Base-by-base conservation (phyloP, 495 filamentous ascomycete species). In the Trichoderma asperelloides region DNA sequence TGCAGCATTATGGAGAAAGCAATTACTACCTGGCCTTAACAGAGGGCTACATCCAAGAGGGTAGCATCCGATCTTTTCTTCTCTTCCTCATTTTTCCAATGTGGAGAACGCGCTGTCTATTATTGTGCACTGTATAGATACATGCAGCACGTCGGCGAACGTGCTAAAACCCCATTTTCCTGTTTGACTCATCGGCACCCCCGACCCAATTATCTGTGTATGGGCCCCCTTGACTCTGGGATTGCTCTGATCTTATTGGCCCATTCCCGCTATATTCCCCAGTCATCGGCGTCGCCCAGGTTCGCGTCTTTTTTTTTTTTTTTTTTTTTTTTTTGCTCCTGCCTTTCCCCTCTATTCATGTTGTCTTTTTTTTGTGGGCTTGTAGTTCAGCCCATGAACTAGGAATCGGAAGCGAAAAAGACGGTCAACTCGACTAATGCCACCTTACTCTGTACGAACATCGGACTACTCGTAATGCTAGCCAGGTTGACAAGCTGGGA, bases 151-250 rank as follows among this genome's bases (percentile, higher is more conserved):
- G 55, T 60, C 55, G 55, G 55, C 55, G 55, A 60, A 60, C 55
- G 27, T 60, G 11, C 18, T 60, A n/a, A 60, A 30, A 60, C 55
- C 25, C 55, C 55, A 60, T 60, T 60, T 25, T 37, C 33, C 33
- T 60, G 13, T 23, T 60, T 60, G 55, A 60, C 23, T 60, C 55
- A 60, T 60, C 55, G 55, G 55, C 55, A 28, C 23, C 55, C 55
- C 55, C 55, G 55, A 30, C 55, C 11, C 27, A 37, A 8, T 37
- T 37, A 37, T 37, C 33, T 37, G 5, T 37, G 33, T 28, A 18
- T 60, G 55, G 55, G 16, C 55, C 55, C 27, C 55, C 21, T n/a
- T 55, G 49, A n/a, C 49, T 27, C 33, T 37, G 33, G 49, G 49
- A 25, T 23, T 11, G 16, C 49, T 55, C 18, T 11, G 21, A 11